Conservation (phyloP, 2,329 filamentous ascomycete species). For the Cyphellophora attinorum region DNA sequence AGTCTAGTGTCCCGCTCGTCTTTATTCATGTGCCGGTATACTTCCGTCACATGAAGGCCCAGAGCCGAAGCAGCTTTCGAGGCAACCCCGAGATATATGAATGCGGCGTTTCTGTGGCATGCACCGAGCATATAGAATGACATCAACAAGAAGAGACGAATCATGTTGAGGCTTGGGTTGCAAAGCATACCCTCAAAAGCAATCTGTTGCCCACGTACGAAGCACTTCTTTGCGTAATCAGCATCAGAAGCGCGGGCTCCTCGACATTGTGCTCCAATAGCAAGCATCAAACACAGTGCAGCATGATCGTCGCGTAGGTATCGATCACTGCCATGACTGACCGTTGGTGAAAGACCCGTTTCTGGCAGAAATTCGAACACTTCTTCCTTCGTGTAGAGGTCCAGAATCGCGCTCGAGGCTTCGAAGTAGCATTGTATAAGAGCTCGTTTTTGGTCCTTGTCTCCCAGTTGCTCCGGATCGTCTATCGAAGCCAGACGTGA, state of each 20-base stretch:
- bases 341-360: background rate
- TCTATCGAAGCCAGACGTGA: slow-evolving; percentile 2
- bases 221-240: slow-evolving; percentile 30
- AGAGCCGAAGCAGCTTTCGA: slow-evolving; percentile 48
- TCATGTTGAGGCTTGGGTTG: slow-evolving; percentile 44
- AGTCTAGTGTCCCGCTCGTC: slow-evolving; percentile 21
- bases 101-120: slow-evolving; percentile 50
- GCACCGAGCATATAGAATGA: slow-evolving; percentile 51
- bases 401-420: slow-evolving; percentile 14
- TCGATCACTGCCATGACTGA: slow-evolving; percentile 2
- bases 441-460: slow-evolving; percentile 23
- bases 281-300: slow-evolving; percentile 36
- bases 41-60: slow-evolving; percentile 40
- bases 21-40: slow-evolving; percentile 15
- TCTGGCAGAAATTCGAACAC: background rate
- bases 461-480: slow-evolving; percentile 24
- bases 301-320: slow-evolving; percentile 10
- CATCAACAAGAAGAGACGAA: slow-evolving; percentile 46
- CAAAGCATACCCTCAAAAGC: slow-evolving; percentile 44
- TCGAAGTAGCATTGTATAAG: slow-evolving; percentile 24
- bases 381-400: background rate
- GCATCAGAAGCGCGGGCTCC: slow-evolving; percentile 20
- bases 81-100: slow-evolving; percentile 55
- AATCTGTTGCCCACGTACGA: slow-evolving; percentile 37
- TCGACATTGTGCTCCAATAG: slow-evolving; percentile 44